Evolutionary conservation across 352 stramenopile genomes (phyloP).

Genomic region (Phytopythium chamaehyphon): DNA sequence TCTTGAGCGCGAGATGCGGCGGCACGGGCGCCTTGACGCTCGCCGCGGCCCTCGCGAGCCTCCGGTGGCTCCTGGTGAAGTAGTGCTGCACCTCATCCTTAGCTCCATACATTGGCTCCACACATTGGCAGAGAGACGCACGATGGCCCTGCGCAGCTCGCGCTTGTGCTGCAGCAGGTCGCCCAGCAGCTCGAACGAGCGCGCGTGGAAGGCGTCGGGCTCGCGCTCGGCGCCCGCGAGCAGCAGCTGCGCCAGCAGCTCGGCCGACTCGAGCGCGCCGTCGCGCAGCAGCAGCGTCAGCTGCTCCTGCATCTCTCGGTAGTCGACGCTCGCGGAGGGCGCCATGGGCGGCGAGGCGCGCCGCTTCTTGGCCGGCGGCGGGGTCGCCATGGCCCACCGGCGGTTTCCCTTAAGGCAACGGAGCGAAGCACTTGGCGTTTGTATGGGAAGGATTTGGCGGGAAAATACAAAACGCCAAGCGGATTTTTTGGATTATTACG

Average conservation of each 20-base stretch:
- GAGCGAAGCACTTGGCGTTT: conserved; percentile 9
- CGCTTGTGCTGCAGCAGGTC: conserved; percentile 63
- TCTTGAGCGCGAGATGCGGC: conserved; percentile 39
- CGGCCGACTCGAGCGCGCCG: conserved; percentile 49
- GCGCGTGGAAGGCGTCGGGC: conserved; percentile 44
- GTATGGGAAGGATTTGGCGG: no score
- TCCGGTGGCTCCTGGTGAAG: conserved; percentile 41
- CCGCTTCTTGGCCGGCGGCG: conserved; percentile 28
- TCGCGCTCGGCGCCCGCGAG: conserved; percentile 32
- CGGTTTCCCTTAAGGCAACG: not conserved
- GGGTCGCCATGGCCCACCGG: conserved; percentile 6
- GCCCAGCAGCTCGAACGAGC: conserved; percentile 50
- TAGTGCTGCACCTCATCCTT: no score
- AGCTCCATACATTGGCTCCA: no score
- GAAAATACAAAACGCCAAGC: no score
- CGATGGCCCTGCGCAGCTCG: conserved; percentile 72
- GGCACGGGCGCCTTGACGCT: not conserved
- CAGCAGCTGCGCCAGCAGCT: conserved; percentile 62
- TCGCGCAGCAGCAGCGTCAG: conserved; percentile 45
- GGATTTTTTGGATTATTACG: no score
- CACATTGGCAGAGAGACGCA: conserved; percentile 31
- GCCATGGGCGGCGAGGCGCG: conserved; percentile 11
- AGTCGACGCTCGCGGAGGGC: conserved; percentile 18
- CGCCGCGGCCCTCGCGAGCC: not conserved
- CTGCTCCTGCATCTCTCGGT: conserved; percentile 56